phyloP scores from a whole-genome alignment of 352 stramenopile genomes.

The Pythium brachiatum region DNA sequence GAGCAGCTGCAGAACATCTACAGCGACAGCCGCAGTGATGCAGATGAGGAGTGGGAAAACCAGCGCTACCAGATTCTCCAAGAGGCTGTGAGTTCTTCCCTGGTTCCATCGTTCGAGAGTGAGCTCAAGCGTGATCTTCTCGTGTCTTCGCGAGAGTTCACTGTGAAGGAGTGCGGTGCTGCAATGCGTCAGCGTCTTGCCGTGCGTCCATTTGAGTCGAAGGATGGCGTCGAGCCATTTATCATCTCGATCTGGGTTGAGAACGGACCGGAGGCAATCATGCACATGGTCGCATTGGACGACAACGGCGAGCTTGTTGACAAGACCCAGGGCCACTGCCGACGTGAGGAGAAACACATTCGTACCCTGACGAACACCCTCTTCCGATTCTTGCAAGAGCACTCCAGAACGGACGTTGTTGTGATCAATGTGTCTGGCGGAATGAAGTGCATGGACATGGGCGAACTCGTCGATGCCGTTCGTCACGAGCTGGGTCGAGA shows the following conservation, averaged over 20 bases:
- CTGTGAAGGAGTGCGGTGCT: conserved; percentile 75
- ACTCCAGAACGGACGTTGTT: conserved; percentile 77
- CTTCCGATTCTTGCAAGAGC: conserved; percentile 81
- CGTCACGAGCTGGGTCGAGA: conserved; percentile 70
- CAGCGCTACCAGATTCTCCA: conserved; percentile 82
- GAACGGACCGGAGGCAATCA: conserved; percentile 69
- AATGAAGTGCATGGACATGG: conserved; percentile 90
- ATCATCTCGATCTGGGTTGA: conserved; percentile 90
- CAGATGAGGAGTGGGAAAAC: conserved; percentile 83
- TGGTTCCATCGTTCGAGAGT: conserved; percentile 85
- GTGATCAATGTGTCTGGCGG: conserved; percentile 88
- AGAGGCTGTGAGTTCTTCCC: conserved; percentile 80
- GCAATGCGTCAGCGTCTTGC: conserved; percentile 63
- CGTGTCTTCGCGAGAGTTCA: conserved; percentile 60
- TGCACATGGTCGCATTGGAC: conserved; percentile 82
- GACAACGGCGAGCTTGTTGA: conserved; percentile 84
- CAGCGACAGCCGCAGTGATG: conserved; percentile 43
- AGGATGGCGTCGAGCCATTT: conserved; percentile 72
- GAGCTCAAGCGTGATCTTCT: conserved; percentile 81
- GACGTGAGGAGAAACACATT: conserved; percentile 68
- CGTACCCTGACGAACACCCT: conserved; percentile 73
- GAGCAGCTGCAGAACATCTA: conserved; percentile 80
- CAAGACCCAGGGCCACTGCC: conserved; percentile 85
- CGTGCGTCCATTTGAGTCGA: conserved; percentile 76
- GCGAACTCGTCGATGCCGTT: conserved; percentile 81